These are phyloP conservation scores for Dioscorea zingiberensis DNA, from an alignment of 106 monocot species.

Conservation along the genomic window DNA sequence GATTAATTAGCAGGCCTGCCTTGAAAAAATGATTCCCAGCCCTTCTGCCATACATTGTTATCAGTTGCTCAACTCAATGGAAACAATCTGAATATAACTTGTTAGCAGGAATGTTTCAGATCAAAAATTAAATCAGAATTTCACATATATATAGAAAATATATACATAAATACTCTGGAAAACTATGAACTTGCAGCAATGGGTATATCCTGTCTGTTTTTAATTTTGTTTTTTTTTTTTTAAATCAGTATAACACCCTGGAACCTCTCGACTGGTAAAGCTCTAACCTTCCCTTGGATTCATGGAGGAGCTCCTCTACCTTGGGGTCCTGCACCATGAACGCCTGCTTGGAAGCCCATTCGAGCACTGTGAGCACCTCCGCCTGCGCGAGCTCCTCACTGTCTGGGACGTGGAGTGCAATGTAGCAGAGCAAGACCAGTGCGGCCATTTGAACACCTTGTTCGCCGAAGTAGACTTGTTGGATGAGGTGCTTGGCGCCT, in stretches of 20 bases:
- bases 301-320: constrained; percentile 45
- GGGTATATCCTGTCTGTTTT: no score
- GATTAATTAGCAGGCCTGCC: no score
- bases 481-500: constrained; percentile 73
- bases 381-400: constrained; percentile 71
- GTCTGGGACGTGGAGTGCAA: constrained; percentile 72
- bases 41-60: no score
- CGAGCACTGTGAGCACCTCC: constrained; percentile 60
- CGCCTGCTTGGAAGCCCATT: constrained; percentile 70
- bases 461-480: constrained; percentile 78
- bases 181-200: no score
- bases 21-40: no score
- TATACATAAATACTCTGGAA: no score
- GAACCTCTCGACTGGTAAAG: constrained; percentile 80
- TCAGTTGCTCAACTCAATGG: no score
- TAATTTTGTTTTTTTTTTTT: no score
- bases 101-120: no score
- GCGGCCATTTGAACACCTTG: constrained; percentile 54
- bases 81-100: no score
- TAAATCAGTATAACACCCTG: constrained; percentile 52
- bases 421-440: constrained; percentile 56
- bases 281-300: constrained; percentile 72
- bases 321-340: constrained; percentile 39
- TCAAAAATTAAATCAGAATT: no score
- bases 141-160: no score